phyloP scores from a whole-genome alignment of 2,329 filamentous ascomycete genomes.

The Neonectria hederae region DNA sequence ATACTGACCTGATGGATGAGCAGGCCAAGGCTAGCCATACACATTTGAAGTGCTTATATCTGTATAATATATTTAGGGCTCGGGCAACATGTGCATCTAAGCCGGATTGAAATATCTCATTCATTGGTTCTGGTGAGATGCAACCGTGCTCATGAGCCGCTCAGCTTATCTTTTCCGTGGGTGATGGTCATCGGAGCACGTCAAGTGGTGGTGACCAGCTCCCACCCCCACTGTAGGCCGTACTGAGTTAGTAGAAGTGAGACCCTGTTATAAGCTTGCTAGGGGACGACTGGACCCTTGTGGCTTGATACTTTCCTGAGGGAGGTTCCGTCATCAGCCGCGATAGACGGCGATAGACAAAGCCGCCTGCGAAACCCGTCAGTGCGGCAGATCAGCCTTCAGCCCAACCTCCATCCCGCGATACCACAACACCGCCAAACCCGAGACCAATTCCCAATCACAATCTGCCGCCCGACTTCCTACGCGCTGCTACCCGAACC shows the following conservation, averaged over 20 bases:
- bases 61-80: slow-evolving; percentile 5
- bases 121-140: background rate
- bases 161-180: background rate
- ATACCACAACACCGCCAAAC: background rate
- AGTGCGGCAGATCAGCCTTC: background rate
- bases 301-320: background rate
- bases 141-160: background rate
- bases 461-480: background rate
- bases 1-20: slow-evolving; percentile 5
- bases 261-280: background rate
- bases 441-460: background rate
- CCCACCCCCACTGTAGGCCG: background rate
- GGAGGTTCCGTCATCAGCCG: background rate
- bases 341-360: background rate
- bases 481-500: background rate
- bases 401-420: slow-evolving; percentile 1
- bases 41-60: slow-evolving; percentile 2
- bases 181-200: background rate
- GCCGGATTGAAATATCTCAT: background rate
- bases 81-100: background rate
- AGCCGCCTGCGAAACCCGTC: background rate
- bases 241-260: background rate
- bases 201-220: background rate
- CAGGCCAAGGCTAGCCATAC: background rate
- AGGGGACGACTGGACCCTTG: background rate